These are phyloP conservation scores for Picea glauca DNA, from an alignment of 75 land plant species.

Conservation along the genomic window DNA sequence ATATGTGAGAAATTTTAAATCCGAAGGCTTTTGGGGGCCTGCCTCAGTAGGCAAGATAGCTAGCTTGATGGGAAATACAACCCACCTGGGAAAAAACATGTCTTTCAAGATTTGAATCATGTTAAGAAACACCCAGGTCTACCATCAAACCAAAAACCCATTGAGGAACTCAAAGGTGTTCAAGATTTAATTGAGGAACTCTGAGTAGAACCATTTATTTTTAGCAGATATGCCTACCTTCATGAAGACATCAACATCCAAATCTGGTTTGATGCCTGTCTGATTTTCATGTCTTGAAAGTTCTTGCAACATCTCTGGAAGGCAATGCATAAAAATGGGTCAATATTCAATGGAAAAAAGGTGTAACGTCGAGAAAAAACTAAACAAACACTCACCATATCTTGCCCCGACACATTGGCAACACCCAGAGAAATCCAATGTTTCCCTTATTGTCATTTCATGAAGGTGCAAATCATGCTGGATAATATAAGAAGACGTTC, in stretches of 20 bases:
- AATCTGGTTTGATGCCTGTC: constrained; percentile 55
- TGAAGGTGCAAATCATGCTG: constrained; percentile 21
- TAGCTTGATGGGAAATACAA: no score
- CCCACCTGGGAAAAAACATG: no score
- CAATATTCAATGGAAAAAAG: not conserved
- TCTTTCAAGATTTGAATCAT: no score
- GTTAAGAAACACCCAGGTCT: no score
- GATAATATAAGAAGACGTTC: constrained; percentile 23
- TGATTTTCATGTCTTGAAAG: constrained; percentile 56
- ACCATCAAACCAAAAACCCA: no score
- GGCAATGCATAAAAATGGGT: not conserved
- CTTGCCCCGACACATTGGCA: constrained; percentile 28
- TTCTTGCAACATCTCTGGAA: constrained; percentile 45
- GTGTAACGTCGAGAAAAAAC: not conserved
- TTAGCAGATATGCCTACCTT: constrained; percentile 25
- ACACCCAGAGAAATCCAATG: constrained; percentile 24
- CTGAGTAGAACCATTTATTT: no score
- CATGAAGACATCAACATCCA: constrained; percentile 64
- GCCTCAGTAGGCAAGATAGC: no score
- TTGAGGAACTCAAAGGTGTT: no score
- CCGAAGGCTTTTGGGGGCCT: no score
- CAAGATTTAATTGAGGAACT: no score
- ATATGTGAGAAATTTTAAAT: no score
- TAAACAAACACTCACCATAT: constrained; percentile 14
- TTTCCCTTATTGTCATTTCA: constrained; percentile 25